Evolutionary conservation across 257 asterid species (phyloP).

Genomic region (Solanum sparsipilum): DNA sequence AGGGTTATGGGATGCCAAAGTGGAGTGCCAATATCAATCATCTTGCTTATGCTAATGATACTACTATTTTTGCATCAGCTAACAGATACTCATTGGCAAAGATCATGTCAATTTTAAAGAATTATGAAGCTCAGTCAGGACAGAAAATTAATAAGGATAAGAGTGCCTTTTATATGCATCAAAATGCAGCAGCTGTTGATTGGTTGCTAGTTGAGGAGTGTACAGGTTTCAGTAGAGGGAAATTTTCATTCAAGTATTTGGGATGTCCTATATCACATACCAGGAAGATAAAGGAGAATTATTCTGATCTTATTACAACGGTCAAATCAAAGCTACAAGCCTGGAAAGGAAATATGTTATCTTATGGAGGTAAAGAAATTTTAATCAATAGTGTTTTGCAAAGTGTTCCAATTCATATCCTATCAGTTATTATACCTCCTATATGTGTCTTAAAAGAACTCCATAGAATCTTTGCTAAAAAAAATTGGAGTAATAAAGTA

Average conservation of each 20-base stretch:
- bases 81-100: no score
- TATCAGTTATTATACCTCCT: background rate
- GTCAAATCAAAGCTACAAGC: no score
- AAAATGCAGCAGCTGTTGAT: no score
- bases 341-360: no score
- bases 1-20: background rate
- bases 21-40: background rate
- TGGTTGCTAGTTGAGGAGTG: background rate
- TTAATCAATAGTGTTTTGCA: no score
- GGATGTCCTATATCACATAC: background rate
- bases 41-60: background rate
- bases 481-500: background rate
- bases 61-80: background rate
- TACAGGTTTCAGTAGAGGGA: background rate
- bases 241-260: no score
- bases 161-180: background rate
- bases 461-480: background rate
- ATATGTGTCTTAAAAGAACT: no score
- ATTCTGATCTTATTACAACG: no score
- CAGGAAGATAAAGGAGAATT: no score
- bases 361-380: no score
- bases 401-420: background rate
- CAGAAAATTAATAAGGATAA: background rate
- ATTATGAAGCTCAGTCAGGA: background rate
- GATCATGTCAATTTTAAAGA: background rate